A percentile compares a stretch with the other conserved stretches of the same genome.
Evolutionary conservation across 768 basidiomycete genomes (phyloP).

Genomic region (Mycena floridula): DNA sequence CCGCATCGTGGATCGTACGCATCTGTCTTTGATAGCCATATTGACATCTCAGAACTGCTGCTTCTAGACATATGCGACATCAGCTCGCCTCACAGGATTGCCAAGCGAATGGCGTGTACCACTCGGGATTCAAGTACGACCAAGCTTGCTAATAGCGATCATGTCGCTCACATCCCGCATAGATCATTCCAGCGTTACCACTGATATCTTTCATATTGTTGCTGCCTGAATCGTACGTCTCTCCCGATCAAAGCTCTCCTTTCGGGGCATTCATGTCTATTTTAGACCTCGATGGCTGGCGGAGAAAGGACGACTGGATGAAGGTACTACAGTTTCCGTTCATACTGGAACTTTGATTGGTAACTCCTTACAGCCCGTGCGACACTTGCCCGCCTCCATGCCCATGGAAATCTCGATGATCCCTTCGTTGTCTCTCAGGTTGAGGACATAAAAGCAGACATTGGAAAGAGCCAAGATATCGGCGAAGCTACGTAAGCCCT

Average conservation of each 20-base stretch:
- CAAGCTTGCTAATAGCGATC: not conserved
- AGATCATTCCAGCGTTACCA: conserved; percentile 43
- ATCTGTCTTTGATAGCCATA: not conserved
- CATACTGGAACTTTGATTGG: not conserved
- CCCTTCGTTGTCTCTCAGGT: conserved; percentile 40
- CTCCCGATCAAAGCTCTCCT: not conserved
- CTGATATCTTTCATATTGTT: conserved; percentile 43
- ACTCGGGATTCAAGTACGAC: conserved; percentile 32
- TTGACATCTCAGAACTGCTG: not conserved
- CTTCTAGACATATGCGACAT: conserved; percentile 32
- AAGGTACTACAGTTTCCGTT: conserved; percentile 21
- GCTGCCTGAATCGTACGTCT: conserved; percentile 41
- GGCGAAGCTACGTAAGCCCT: conserved; percentile 32
- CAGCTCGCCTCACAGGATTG: conserved; percentile 28
- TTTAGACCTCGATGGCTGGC: conserved; percentile 45
- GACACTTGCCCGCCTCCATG: conserved; percentile 48
- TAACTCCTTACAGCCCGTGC: conserved; percentile 17
- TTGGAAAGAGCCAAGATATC: conserved; percentile 25
- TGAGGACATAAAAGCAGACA: conserved; percentile 36
- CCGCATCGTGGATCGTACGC: conserved; percentile 40
- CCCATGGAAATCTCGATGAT: conserved; percentile 40
- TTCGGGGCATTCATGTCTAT: not conserved
- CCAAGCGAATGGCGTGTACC: conserved; percentile 47
- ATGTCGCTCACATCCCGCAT: no score
- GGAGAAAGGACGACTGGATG: conserved; percentile 41